Conservation (phyloP, 2,329 filamentous ascomycete genomes). For the Cytospora mali region DNA sequence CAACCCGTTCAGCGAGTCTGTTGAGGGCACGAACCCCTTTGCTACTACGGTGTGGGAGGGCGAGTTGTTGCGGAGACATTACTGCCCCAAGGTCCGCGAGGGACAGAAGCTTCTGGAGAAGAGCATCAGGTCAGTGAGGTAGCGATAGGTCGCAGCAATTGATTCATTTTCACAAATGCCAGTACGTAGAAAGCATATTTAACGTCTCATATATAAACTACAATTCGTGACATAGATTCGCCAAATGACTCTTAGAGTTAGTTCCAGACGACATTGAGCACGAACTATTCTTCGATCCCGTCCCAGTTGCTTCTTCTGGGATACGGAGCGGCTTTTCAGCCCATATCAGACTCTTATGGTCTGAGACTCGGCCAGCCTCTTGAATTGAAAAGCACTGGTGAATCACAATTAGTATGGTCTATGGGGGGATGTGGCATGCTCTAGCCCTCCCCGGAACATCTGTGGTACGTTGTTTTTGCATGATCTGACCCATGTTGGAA, state of each 20-base stretch:
- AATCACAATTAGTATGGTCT: no score
- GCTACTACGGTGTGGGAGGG: slow-evolving; percentile 92
- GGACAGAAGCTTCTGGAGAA: slow-evolving; percentile 71
- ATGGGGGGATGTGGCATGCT: no score
- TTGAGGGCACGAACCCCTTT: slow-evolving; percentile 89
- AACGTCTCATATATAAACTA: neutral
- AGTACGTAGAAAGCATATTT: neutral
- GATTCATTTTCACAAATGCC: neutral
- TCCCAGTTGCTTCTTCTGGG: neutral
- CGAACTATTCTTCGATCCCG: neutral
- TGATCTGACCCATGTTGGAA: no score
- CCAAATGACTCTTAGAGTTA: neutral
- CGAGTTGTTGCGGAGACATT: slow-evolving; percentile 83
- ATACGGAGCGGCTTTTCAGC: neutral
- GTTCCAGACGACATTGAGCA: neutral
- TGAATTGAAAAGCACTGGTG: no score
- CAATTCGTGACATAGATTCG: neutral
- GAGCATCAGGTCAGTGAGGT: slow-evolving; percentile 45
- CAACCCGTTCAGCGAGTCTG: slow-evolving; percentile 69
- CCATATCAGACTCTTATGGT: neutral
- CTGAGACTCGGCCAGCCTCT: neutral
- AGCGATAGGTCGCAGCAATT: slow-evolving; percentile 21
- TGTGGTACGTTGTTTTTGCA: no score
- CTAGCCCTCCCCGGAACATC: no score
- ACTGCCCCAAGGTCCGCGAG: slow-evolving; percentile 82